phyloP scores from a whole-genome alignment of 371 early-diverging fungal species.

The Apophysomyces ossiformis region DNA sequence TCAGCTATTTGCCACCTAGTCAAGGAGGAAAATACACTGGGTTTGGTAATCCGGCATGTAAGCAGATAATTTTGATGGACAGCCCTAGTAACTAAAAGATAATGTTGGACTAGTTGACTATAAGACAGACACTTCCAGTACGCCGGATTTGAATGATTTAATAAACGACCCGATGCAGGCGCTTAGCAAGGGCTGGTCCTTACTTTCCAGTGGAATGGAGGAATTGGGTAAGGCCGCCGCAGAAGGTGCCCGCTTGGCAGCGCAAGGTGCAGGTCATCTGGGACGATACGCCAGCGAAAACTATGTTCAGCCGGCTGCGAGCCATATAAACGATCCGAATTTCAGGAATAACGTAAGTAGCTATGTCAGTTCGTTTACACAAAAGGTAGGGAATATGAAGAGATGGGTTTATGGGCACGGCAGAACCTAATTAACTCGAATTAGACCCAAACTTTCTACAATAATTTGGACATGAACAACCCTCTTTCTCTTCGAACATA shows the following conservation, averaged over 20 bases:
- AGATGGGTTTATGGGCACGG: slow-evolving; percentile 1
- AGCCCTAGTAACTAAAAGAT: background rate
- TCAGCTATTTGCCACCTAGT: slow-evolving; percentile 79
- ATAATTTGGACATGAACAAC: slow-evolving; percentile 19
- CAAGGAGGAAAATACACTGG: slow-evolving; percentile 94
- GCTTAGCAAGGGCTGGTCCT: slow-evolving; percentile 83
- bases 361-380: slow-evolving; percentile 72
- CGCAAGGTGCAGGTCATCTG: slow-evolving; percentile 68
- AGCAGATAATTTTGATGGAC: slow-evolving; percentile 17
- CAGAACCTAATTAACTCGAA: background rate
- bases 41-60: slow-evolving; percentile 79
- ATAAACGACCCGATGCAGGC: slow-evolving; percentile 85
- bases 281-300: slow-evolving; percentile 75
- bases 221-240: slow-evolving; percentile 60
- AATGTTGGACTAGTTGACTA: slow-evolving; percentile 32
- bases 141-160: slow-evolving; percentile 67
- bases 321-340: slow-evolving; percentile 88
- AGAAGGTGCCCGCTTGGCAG: slow-evolving; percentile 77
- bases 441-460: slow-evolving; percentile 28
- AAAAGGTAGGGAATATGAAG: slow-evolving; percentile 51
- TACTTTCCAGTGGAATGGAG: slow-evolving; percentile 66
- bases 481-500: slow-evolving; percentile 15
- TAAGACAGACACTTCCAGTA: slow-evolving; percentile 26
- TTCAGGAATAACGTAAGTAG: slow-evolving; percentile 74
- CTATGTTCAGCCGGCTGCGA: slow-evolving; percentile 84